Base-by-base conservation (phyloP, 2,329 filamentous ascomycete genomes). In the Monosporascus sp. region DNA sequence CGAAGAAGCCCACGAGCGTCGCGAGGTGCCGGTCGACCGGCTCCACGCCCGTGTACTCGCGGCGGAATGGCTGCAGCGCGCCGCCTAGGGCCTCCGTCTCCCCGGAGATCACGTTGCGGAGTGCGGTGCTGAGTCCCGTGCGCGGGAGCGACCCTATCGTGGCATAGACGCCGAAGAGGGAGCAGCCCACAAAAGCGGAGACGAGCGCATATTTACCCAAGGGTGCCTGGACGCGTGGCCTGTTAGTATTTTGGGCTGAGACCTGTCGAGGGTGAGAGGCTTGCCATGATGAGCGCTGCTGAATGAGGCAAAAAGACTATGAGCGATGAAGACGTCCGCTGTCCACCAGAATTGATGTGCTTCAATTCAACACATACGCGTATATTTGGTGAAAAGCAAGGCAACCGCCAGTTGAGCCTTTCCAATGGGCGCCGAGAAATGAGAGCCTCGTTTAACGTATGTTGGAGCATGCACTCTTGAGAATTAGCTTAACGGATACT, bases 1-100 rank as follows among this genome's bases (percentile, higher is more conserved):
- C 57, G 58, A 65, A 66, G 55, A 63, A 66, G 37, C 26, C 52
- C 19, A 66, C 51, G 44, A 63, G 44, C 80, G 11, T 41, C 46
- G 48, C 17, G 17, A 65, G 58, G 44, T 53, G 48, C 19, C 45
- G 8, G 62, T 65, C 63, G 14, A 65, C 22, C 40, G 50, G 47
- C 6, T 19, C 24, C 24, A 63, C 19, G 49, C 62, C 62, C 19
- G 57, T 57, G 54, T 60, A 65, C 7, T 43, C 46, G 8, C 41
- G 41, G 53, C 56, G 48, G 54, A 63, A 64, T n/a, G 63, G 63
- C 17, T 54, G 37, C 47, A 62, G 62, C 5, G 60, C 59, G 1
- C 60, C 62, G 31, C 38, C 49, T 19, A 63, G 49, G 11, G 56
- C 19, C 7, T 49, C 11, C n/a, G 43, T 26, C n/a, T 22, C 31